phyloP scores from a whole-genome alignment of 306 rosid genomes.

The Begonia peltatifolia region DNA sequence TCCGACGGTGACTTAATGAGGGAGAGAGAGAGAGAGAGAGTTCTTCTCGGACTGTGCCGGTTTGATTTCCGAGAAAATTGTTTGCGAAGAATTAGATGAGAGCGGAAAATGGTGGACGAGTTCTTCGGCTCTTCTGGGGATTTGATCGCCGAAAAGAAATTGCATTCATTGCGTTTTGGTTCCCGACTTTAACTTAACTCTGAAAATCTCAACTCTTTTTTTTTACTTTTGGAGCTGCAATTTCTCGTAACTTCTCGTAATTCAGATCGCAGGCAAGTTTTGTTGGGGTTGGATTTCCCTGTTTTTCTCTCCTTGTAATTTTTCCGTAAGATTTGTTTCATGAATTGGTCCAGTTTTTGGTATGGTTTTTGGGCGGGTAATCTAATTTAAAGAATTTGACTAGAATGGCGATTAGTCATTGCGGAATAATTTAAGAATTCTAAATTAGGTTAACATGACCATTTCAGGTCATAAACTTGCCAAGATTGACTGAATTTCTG shows the following conservation, averaged over 20 bases:
- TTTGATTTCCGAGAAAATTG: conserved; percentile 20
- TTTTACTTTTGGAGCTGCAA: background rate
- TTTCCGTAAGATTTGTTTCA: background rate
- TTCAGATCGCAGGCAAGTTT: background rate
- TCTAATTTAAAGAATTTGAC: background rate
- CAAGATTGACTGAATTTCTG: background rate
- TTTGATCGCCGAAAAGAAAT: background rate
- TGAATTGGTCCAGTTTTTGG: background rate
- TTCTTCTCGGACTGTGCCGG: conserved; percentile 28
- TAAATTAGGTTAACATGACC: background rate
- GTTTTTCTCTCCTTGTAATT: background rate
- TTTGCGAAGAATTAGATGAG: conserved; percentile 2
- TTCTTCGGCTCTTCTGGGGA: background rate
- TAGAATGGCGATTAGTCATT: background rate
- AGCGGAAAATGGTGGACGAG: background rate
- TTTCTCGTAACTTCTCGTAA: background rate
- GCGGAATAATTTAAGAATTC: background rate
- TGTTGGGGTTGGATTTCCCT: background rate
- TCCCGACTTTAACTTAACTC: conserved; percentile 3
- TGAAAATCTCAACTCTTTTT: background rate
- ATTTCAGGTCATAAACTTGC: background rate
- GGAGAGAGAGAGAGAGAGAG: conserved; percentile 12
- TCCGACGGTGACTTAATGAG: background rate
- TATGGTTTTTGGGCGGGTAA: background rate
- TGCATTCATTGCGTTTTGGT: conserved; percentile 13